These are phyloP conservation scores for Euptelea pleiosperma DNA, from an alignment of 164 flowering plant genomes.

Conservation along the genomic window DNA sequence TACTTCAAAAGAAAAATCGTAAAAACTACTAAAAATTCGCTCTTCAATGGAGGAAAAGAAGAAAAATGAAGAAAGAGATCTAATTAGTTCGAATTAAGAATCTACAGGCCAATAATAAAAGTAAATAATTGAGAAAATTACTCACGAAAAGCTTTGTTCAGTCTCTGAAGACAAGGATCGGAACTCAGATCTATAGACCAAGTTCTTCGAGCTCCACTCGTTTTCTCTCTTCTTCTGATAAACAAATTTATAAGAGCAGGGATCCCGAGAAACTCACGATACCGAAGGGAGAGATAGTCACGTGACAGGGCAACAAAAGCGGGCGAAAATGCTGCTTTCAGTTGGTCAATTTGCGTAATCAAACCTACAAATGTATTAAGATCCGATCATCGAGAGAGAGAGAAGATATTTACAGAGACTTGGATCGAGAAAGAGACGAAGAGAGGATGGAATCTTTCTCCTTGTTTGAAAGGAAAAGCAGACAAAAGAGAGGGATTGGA, in stretches of 20 bases:
- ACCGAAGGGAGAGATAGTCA: background rate
- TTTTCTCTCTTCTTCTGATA: no score
- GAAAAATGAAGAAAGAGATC: no score
- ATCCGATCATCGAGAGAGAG: background rate
- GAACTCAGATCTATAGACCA: no score
- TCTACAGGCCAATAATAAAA: no score
- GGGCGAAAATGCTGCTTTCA: background rate
- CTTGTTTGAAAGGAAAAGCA: background rate
- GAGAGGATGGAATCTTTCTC: background rate
- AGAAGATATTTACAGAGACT: background rate
- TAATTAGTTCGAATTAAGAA: background rate
- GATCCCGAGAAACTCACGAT: slow-evolving; percentile 10
- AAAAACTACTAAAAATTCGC: background rate
- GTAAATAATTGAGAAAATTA: no score
- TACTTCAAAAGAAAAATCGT: background rate
- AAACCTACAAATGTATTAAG: background rate
- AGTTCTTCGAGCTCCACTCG: no score
- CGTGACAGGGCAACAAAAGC: background rate
- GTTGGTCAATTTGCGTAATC: background rate
- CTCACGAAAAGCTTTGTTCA: background rate
- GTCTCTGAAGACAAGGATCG: background rate
- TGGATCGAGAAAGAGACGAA: background rate
- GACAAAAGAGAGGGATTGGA: background rate
- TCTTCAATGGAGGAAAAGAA: background rate
- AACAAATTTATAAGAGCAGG: no score